Evolutionary conservation across 192 early-diverging fungal species (phyloP), one percentile per base, ranked within the genome.

Genomic region (Polychytrium aggregatum): DNA sequence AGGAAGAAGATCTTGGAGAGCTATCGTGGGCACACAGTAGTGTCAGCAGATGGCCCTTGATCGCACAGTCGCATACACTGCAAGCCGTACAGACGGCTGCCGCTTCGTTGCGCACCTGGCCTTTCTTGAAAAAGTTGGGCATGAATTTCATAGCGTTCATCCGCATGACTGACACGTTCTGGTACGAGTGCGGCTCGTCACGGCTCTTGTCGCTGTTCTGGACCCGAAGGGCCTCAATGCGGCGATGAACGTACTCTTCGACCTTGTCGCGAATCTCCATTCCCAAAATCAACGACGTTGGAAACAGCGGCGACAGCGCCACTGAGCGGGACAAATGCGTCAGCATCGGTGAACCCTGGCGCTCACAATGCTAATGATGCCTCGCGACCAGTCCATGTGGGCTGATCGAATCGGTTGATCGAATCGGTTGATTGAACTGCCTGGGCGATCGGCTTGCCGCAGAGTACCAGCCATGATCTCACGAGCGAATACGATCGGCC

Each of bases 131-230:
- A 70, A 97, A 96, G 77, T 96, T 97, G 42, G 91, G 90, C 62
- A 88, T 58, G 59, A 92, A 99, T 65, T 97, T 97, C 87, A 94
- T 92, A 35, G 92, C 92, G 68, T 99, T 99, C 79, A 95, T 95
- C 20, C 94, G 82, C 71, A 92, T 85, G 35, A 96, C 87, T 0
- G 90, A 88, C 18, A 97, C 84, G 63, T 99, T 99, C 55, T 99
- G 88, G 63, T 92, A 97, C 29, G 82, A 76, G 41, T 76, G 84
- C 27, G 82, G 52, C 27, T 78, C 75, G 33, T 67, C 65, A 34
- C 73, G 71, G 13, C 63, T 62, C 26, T 30, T 44, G 10, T 34
- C 28, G 1, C 59, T 22, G 62, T 75, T 54, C 54, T 78, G 46
- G 52, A 49, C 38, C 55, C 81, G 35, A 1, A 71, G 53, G 11